These are phyloP conservation scores for Penicillium italicum DNA, from an alignment of 2,329 filamentous ascomycete genomes.

Conservation along the genomic window DNA sequence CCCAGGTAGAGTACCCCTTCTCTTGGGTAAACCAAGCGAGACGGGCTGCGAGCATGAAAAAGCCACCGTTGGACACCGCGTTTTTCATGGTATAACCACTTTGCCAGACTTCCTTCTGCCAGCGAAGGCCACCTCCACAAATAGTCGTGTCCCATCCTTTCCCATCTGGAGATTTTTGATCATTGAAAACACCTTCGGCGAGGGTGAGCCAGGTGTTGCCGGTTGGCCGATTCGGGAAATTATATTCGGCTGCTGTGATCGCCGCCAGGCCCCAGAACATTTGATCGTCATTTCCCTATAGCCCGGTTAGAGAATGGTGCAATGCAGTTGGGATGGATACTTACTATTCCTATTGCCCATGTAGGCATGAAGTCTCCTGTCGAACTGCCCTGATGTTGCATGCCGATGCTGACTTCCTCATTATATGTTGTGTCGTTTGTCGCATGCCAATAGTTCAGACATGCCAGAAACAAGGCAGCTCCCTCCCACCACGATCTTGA, in stretches of 20 bases:
- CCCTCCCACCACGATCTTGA: slow-evolving; percentile 74
- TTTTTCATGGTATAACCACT: slow-evolving; percentile 82
- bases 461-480: slow-evolving; percentile 64
- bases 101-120: slow-evolving; percentile 3
- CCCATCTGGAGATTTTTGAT: background rate
- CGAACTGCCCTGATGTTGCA: slow-evolving; percentile 24
- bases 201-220: slow-evolving; percentile 2
- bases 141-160: background rate
- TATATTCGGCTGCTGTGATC: slow-evolving; percentile 3
- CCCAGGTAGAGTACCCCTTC: slow-evolving; percentile 60
- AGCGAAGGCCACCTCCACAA: slow-evolving; percentile 1
- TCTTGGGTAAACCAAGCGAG: slow-evolving; percentile 64
- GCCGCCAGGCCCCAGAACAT: slow-evolving; percentile 6
- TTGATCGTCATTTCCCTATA: slow-evolving; percentile 4
- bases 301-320: background rate
- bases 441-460: slow-evolving; percentile 66
- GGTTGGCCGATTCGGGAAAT: background rate
- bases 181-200: background rate
- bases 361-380: background rate
- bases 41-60: slow-evolving; percentile 75
- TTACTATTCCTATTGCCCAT: background rate
- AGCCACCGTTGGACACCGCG: slow-evolving; percentile 70
- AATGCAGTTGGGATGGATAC: slow-evolving; percentile 45
- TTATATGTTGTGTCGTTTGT: slow-evolving; percentile 64
- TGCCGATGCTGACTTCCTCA: slow-evolving; percentile 46